Percentiles rank a stretch among this genome's conserved stretches.
Conservation (phyloP, 352 stramenopile species). For the Phytophthora podocarpi region DNA sequence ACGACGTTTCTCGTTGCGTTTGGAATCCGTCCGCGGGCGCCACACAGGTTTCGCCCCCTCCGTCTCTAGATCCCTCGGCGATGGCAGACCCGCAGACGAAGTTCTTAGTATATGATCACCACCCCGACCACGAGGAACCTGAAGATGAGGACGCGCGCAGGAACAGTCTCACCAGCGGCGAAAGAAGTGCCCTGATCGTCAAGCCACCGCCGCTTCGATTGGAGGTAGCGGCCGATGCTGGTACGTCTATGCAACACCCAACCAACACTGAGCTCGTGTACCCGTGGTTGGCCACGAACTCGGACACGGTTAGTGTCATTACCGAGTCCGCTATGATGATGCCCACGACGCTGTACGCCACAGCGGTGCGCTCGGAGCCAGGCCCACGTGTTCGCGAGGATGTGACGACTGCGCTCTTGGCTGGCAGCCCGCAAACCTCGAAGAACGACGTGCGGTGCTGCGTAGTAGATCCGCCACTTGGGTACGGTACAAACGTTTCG, state of each 20-base stretch:
- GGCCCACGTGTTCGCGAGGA: constrained; percentile 14
- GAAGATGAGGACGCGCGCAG: constrained; percentile 37
- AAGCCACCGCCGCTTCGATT: constrained; percentile 34
- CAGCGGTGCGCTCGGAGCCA: constrained; percentile 24
- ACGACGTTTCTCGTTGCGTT: constrained; percentile 21
- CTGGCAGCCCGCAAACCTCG: not conserved
- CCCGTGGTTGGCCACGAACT: constrained; percentile 25
- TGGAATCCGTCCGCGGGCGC: constrained; percentile 24
- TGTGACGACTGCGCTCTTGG: constrained; percentile 33
- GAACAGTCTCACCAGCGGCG: not conserved
- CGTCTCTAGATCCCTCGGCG: not conserved
- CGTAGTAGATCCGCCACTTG: constrained; percentile 17
- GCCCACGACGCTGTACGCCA: constrained; percentile 22
- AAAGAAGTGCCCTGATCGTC: constrained; percentile 30
- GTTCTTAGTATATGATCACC: constrained; percentile 19
- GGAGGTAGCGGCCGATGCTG: not conserved
- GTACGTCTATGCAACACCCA: constrained; percentile 15
- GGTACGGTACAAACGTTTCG: constrained; percentile 38
- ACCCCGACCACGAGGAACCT: constrained; percentile 31
- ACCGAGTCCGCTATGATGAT: constrained; percentile 26
- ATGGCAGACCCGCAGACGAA: constrained; percentile 29
- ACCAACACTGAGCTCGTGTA: constrained; percentile 32
- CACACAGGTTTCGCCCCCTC: constrained; percentile 12
- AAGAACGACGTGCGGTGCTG: constrained; percentile 9
- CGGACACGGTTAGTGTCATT: constrained; percentile 16